Evolutionary conservation across 176 grass and related monocot genomes (phyloP), one percentile per base, ranked within the genome.

Genomic region (Triticum timopheevii): DNA sequence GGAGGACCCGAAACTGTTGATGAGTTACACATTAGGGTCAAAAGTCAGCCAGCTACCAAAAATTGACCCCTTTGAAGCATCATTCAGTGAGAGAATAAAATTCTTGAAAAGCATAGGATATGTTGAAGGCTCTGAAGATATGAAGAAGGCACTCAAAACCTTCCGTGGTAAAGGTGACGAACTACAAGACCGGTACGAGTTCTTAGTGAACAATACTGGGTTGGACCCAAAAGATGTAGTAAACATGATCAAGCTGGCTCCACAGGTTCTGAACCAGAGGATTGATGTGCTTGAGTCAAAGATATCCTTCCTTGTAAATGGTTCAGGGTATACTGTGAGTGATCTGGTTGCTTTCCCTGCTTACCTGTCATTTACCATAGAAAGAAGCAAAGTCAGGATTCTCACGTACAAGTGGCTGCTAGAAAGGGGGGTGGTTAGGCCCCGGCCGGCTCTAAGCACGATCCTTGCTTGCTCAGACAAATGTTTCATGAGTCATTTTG

Each of bases 131-230:
- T 94, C 93, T 59, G 54, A 86, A 44, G 85, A 88, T 35, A 90
- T 94, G 81, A 72, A 83, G 35, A 90, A 86, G 87, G 93, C 90
- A 83, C 69, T 90, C 13, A 90, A 87, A 66, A 2, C 4, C 8
- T 92, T 90, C 79, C 90, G 93, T 65, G 93, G 93, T 17, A 95
- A 90, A 86, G 93, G 93, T 67, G 79, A 80, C 38, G 85, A 95
- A 47, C 93, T 92, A 45, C 85, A 95, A 81, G 63, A 84, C 52
- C 87, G 90, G 8, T 95, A 78, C 76, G 64, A 90, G 35, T 95
- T 90, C 54, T 62, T 95, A 61, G 87, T 95, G 68, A 86, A 70
- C 62, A 86, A 76, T 68, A 34, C 79, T 22, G 93, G 93, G 58
- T 22, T 95, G 24, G 79, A 90, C 35, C 85, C 67, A 15, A 44